A percentile compares a stretch with the other conserved stretches of the same genome.
Conservation (phyloP, 2,329 filamentous ascomycete species). For the Didymella segeticola region DNA sequence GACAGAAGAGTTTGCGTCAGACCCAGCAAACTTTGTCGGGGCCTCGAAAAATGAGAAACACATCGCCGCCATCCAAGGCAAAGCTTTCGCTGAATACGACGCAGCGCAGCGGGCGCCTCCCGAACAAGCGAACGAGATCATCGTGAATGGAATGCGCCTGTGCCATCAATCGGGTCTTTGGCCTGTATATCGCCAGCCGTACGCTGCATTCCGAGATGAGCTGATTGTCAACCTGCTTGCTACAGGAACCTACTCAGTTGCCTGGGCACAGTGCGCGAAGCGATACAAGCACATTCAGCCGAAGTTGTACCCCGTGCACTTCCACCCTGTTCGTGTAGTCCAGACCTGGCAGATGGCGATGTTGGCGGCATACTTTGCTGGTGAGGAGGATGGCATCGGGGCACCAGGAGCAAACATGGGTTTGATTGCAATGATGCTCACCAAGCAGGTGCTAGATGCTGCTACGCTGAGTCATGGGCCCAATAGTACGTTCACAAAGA, state of each 20-base stretch:
- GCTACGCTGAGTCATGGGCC: conserved; percentile 54
- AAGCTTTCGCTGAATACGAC: conserved; percentile 36
- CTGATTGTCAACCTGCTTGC: conserved; percentile 58
- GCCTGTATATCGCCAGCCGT: conserved; percentile 62
- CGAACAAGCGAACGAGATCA: conserved; percentile 40
- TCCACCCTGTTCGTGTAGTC: conserved; percentile 63
- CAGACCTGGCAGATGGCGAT: conserved; percentile 53
- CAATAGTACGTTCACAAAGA: conserved; percentile 50
- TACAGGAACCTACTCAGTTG: conserved; percentile 52
- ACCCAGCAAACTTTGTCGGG: conserved; percentile 37
- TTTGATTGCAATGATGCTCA: conserved; percentile 52
- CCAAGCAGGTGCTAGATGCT: conserved; percentile 50
- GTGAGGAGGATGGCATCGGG: conserved; percentile 31
- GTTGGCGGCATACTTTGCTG: conserved; percentile 44
- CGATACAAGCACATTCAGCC: conserved; percentile 61
- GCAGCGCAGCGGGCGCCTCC: conserved; percentile 29
- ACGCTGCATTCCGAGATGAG: conserved; percentile 60
- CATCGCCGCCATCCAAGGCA: conserved; percentile 36
- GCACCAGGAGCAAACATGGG: conserved; percentile 50
- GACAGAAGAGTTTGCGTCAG: conserved; percentile 19
- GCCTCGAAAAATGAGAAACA: conserved; percentile 32
- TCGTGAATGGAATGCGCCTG: conserved; percentile 51
- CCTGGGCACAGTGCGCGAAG: conserved; percentile 60
- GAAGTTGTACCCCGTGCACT: conserved; percentile 54
- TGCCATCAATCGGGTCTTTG: conserved; percentile 52